These are phyloP conservation scores for Pythium aquatile DNA, from an alignment of 352 stramenopile species.

Conservation along the genomic window DNA sequence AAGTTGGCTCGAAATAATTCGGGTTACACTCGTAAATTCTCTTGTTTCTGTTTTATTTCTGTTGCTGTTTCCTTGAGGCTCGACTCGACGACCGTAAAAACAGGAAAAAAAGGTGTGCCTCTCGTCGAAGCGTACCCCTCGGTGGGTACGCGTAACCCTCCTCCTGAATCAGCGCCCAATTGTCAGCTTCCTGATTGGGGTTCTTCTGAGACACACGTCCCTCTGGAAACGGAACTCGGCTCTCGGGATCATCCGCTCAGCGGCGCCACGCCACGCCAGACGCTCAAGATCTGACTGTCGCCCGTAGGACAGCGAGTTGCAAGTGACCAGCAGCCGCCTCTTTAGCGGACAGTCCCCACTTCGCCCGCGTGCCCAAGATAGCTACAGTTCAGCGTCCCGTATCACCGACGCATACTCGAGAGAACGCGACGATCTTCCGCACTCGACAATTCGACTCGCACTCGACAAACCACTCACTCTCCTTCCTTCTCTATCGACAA, in stretches of 20 bases:
- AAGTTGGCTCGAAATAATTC: too few species aligned
- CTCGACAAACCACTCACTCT: neutral
- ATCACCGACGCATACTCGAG: neutral
- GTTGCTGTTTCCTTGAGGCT: too few species aligned
- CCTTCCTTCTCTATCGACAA: neutral
- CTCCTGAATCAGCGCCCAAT: neutral
- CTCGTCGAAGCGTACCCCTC: too few species aligned
- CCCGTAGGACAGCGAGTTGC: neutral
- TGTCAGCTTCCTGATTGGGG: slow-evolving; percentile 1
- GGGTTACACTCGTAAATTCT: too few species aligned
- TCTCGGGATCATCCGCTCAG: slow-evolving; percentile 3
- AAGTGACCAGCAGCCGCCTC: neutral
- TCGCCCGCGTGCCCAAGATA: neutral
- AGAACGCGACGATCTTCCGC: neutral
- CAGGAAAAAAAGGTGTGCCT: neutral
- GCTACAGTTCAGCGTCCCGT: neutral
- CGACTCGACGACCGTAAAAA: neutral
- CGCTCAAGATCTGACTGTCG: neutral
- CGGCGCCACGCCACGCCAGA: neutral
- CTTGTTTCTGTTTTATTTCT: too few species aligned
- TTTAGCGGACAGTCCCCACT: neutral
- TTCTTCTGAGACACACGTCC: slow-evolving; percentile 5
- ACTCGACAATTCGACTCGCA: slow-evolving; percentile 8
- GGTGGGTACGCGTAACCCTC: neutral
- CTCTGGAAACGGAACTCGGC: slow-evolving; percentile 3